Base-by-base conservation (phyloP, 805 yeast species). In the Candida vartiovaarae region DNA sequence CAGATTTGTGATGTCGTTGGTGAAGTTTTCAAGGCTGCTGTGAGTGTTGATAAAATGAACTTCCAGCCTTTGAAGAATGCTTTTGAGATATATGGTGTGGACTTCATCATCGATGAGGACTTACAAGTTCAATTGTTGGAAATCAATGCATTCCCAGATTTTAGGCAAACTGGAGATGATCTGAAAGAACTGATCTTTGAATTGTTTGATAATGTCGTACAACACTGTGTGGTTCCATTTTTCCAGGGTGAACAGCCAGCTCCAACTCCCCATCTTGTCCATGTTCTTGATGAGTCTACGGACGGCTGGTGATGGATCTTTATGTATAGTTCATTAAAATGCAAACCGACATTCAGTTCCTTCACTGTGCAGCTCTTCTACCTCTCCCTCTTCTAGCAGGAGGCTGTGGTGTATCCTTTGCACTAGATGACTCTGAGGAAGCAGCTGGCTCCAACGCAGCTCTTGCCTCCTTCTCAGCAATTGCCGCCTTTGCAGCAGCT, bases 111-210 rank as follows among this genome's bases (percentile, higher is more conserved):
- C 15, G 81, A 79, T 53, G 66, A 63, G 2, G 67, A 76, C 29
- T 58, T 62, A 24, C 60, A 71, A 10, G 91, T 84, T 3, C 71
- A 70, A 37, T 59, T 93, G 27, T 65, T 91, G 35, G 98, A 93
- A 62, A 86, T 89, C 37, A 93, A 93, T 57, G 82, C 98, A 11
- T 93, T 83, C 58, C 99, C 99, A 1, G 99, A 93, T 60, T 93
- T 93, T 66, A 89, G 88, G 57, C 99, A 93, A 64, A 93, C 98
- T 0, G 99, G 99, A 15, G 75, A 67, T 11, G 83, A 75, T 6
- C 68, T 91, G 53, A 84, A 83, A 56, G 67, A 54, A 2, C 56
- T 88, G 24, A 84, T 93, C 29, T 71, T 72, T 49, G 83, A 74
- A 32, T 66, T 90, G 36, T 84, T 90, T 55, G 79, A 74, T 27